Percentiles rank a stretch among this genome's conserved stretches.
Conservation (phyloP, 2,329 filamentous ascomycete genomes). For the Mycosphaerella sp. region DNA sequence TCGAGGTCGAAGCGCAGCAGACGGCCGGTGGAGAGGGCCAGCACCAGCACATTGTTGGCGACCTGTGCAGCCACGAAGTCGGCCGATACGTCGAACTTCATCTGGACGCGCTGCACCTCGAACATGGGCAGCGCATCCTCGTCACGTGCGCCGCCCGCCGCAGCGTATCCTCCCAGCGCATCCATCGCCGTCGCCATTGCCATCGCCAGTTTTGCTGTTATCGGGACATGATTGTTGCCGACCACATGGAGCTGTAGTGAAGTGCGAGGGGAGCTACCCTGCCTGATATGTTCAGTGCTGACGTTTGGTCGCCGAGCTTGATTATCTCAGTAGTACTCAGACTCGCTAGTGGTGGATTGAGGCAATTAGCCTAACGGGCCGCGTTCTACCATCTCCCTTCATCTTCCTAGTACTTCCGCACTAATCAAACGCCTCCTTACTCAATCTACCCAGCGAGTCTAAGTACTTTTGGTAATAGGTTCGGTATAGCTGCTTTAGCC, state of each 20-base stretch:
- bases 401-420: no score
- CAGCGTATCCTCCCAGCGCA: constrained; percentile 25
- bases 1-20: constrained; percentile 93
- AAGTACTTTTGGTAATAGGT: no score
- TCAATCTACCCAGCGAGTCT: no score
- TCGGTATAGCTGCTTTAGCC: no score
- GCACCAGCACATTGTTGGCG: constrained; percentile 90
- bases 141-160: constrained; percentile 20
- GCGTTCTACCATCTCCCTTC: no score
- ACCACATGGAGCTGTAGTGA: background rate
- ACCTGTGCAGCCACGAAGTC: constrained; percentile 96
- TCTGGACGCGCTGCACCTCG: constrained; percentile 83
- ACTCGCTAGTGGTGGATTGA: no score
- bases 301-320: no score
- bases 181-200: background rate
- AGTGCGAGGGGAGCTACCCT: no score
- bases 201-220: background rate
- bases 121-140: constrained; percentile 73
- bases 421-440: no score
- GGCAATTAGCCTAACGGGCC: no score
- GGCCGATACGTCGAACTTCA: constrained; percentile 89
- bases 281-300: no score
- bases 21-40: constrained; percentile 85
- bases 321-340: no score
- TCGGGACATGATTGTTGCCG: background rate